Conservation (phyloP, 306 rosid genomes). For the Vachellia collinsii region DNA sequence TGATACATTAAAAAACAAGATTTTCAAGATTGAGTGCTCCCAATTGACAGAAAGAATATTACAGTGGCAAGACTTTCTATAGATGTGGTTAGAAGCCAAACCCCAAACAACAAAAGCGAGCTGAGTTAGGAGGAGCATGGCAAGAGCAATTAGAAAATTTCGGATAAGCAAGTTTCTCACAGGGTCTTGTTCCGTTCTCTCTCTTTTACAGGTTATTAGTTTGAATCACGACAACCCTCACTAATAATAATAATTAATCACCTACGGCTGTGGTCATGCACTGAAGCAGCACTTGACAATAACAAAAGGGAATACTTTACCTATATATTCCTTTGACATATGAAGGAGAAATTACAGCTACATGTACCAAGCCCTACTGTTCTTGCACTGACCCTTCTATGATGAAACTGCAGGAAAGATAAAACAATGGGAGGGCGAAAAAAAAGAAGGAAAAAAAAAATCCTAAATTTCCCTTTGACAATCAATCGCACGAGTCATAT, state of each 20-base stretch:
- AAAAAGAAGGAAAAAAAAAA: background rate
- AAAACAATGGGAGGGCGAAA: background rate
- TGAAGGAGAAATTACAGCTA: constrained; percentile 47
- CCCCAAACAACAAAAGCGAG: background rate
- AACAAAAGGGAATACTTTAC: constrained; percentile 43
- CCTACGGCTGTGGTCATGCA: constrained; percentile 38
- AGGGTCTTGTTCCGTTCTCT: background rate
- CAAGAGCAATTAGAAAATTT: background rate
- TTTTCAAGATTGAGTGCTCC: background rate
- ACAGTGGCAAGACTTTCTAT: background rate
- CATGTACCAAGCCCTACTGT: constrained; percentile 40
- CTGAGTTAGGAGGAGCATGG: background rate
- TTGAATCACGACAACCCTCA: constrained; percentile 26
- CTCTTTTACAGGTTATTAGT: constrained; percentile 40
- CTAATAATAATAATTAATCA: constrained; percentile 15
- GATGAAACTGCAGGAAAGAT: constrained; percentile 37
- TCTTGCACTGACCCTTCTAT: constrained; percentile 45
- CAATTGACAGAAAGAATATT: background rate
- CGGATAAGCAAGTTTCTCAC: background rate
- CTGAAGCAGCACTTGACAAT: constrained; percentile 20
- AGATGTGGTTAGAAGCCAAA: background rate
- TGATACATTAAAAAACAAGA: background rate
- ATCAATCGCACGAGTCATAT: constrained; percentile 42
- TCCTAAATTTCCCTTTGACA: constrained; percentile 36
- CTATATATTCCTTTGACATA: constrained; percentile 46